A percentile compares a stretch with the other conserved stretches of the same genome.
These are phyloP conservation scores for Microdochium bolleyi DNA, from an alignment of 2,329 filamentous ascomycete species.

Conservation along the genomic window DNA sequence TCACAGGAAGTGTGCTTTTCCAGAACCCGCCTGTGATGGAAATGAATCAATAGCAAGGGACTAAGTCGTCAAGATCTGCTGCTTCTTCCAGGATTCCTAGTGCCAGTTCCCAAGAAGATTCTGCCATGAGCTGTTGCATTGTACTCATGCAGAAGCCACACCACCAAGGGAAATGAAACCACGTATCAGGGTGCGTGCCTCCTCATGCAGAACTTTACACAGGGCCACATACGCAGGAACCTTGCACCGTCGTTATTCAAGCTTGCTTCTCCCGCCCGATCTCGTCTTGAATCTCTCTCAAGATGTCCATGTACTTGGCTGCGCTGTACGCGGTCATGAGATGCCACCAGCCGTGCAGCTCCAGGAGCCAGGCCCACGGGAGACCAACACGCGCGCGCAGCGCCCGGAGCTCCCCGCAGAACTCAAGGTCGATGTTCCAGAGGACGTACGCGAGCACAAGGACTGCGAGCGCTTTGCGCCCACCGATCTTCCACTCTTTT, in stretches of 20 bases:
- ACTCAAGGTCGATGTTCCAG: constrained; percentile 49
- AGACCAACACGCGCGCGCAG: constrained; percentile 37
- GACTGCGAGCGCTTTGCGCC: constrained; percentile 19
- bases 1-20: not conserved
- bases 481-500: constrained; percentile 17
- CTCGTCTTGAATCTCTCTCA: constrained; percentile 15
- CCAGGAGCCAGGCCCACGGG: constrained; percentile 46
- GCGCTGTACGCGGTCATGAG: constrained; percentile 49
- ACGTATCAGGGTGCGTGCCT: not conserved
- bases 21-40: not conserved
- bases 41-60: not conserved
- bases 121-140: not conserved
- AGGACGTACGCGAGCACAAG: constrained; percentile 39
- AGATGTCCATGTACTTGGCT: constrained; percentile 27
- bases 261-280: constrained; percentile 6
- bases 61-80: not conserved
- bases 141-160: not conserved
- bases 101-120: not conserved
- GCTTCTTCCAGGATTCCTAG: not conserved
- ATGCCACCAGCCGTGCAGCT: constrained; percentile 60
- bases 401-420: constrained; percentile 37
- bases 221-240: not conserved
- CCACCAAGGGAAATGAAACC: not conserved
- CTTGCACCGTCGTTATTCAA: constrained; percentile 1
- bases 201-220: not conserved